These are phyloP conservation scores for Cystobasidium tubakii DNA, from an alignment of 768 basidiomycete genomes.

Conservation along the genomic window DNA sequence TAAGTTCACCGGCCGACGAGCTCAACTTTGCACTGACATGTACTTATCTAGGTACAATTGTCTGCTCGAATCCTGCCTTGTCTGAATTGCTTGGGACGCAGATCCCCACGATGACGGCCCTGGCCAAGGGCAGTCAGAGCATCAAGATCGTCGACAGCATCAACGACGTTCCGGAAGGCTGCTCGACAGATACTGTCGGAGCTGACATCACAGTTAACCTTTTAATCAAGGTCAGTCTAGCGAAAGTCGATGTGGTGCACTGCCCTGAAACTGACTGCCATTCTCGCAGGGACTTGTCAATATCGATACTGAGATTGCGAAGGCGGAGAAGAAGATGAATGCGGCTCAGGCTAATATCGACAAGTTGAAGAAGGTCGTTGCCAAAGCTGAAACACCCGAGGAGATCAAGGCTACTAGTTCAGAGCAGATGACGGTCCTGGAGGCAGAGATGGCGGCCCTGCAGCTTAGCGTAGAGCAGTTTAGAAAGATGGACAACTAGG, in stretches of 20 bases:
- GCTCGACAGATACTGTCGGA: conserved; percentile 74
- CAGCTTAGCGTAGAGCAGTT: conserved; percentile 71
- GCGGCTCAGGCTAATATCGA: conserved; percentile 63
- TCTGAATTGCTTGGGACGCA: conserved; percentile 67
- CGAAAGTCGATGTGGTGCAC: background rate
- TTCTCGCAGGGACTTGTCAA: conserved; percentile 73
- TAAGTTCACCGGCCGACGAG: conserved; percentile 49
- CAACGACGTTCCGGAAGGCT: conserved; percentile 74
- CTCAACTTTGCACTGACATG: background rate
- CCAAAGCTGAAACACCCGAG: conserved; percentile 70
- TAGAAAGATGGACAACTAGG: conserved; percentile 31
- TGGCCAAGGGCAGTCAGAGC: conserved; percentile 82
- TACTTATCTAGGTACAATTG: conserved; percentile 63
- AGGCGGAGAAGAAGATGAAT: conserved; percentile 82
- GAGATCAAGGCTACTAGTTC: conserved; percentile 67
- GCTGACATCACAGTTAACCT: conserved; percentile 70
- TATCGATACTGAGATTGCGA: conserved; percentile 75
- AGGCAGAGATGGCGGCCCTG: conserved; percentile 72
- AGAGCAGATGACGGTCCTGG: conserved; percentile 77
- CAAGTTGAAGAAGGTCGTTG: conserved; percentile 58
- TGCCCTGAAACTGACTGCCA: conserved; percentile 4
- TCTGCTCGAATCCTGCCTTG: conserved; percentile 61
- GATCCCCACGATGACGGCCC: conserved; percentile 64
- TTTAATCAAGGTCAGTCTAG: conserved; percentile 68
- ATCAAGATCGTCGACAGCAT: conserved; percentile 62